Evolutionary conservation across 805 yeast species (phyloP), one percentile per base, ranked within the genome.

Genomic region (Starmerella bombicola): DNA sequence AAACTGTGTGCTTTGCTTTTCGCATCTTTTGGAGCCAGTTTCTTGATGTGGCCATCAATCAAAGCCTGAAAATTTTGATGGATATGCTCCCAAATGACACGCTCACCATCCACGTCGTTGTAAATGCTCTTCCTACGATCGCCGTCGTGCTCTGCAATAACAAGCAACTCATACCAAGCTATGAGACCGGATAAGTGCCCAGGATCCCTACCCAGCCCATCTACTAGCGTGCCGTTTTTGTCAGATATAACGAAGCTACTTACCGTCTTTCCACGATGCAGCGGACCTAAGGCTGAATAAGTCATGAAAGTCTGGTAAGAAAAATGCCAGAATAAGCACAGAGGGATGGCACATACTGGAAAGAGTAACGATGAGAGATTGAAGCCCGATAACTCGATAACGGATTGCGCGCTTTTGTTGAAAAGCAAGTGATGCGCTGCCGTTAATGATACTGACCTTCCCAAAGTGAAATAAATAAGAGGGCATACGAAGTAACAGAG

Each of bases 141-240:
- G 12, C 49, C 44, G 32, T 53, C 49, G 24, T 47, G 47, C 26
- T 47, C 45, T 5, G 64, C 54, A 30, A 65, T 57, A 19, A 43
- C 41, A 13, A 46, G 38, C 9, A 66, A 52, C 41, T 65, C 69
- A 34, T 59, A 55, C 54, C 62, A 65, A 1, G 70, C 69, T 16
- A 54, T 47, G 7, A 59, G 43, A 33, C 55, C 48, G 4, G 61
- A 51, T 8, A 59, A 47, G 2, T 53, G 51, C 8, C 30, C 40
- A 9, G 43, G 43, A 3, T 31, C n/a, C 13, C 52, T 45, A 5
- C 49, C 33, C 25, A 66, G 47, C 1, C 69, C 70, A 5, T 59
- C 47, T 3, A 64, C 46, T 28, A 65, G 48, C 7, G 67, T 55
- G n/a, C 57, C 63, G 31, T 64, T 64, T 8, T 55, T 55, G 44